A percentile compares a stretch with the other conserved stretches of the same genome.
phyloP scores from a whole-genome alignment of 192 early-diverging fungal species.

The Chytriomyces sp. region DNA sequence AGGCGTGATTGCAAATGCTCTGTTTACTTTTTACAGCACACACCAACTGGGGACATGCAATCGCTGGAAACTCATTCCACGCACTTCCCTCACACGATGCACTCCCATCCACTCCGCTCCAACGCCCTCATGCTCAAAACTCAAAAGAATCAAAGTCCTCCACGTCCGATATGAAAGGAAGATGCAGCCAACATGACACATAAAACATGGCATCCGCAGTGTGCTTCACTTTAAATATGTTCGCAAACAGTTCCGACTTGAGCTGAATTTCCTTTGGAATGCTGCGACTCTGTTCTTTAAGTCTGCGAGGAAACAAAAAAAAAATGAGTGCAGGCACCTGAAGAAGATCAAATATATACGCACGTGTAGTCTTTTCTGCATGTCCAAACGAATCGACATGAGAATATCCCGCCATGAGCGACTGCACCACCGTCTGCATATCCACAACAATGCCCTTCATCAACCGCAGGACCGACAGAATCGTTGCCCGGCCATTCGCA shows the following conservation, averaged over 20 bases:
- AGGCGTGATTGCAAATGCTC: no score
- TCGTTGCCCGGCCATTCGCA: neutral
- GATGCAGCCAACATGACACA: constrained; percentile 22
- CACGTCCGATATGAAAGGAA: constrained; percentile 9
- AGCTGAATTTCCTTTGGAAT: neutral
- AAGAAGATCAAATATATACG: neutral
- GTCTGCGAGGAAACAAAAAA: neutral
- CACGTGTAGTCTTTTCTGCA: neutral
- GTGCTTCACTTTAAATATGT: neutral
- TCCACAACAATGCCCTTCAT: constrained; percentile 1
- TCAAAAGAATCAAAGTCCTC: neutral
- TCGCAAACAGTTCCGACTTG: neutral
- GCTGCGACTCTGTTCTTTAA: neutral
- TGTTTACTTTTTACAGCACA: no score
- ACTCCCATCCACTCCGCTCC: no score
- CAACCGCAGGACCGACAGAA: neutral
- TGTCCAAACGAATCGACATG: neutral
- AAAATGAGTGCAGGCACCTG: neutral
- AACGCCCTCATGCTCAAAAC: no score
- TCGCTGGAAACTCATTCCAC: no score
- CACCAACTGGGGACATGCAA: no score
- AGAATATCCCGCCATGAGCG: neutral
- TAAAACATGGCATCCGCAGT: constrained; percentile 2
- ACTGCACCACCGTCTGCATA: neutral
- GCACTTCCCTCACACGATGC: no score